Conservation (phyloP, 176 grass and related monocot genomes). For the Oryza glaberrima region DNA sequence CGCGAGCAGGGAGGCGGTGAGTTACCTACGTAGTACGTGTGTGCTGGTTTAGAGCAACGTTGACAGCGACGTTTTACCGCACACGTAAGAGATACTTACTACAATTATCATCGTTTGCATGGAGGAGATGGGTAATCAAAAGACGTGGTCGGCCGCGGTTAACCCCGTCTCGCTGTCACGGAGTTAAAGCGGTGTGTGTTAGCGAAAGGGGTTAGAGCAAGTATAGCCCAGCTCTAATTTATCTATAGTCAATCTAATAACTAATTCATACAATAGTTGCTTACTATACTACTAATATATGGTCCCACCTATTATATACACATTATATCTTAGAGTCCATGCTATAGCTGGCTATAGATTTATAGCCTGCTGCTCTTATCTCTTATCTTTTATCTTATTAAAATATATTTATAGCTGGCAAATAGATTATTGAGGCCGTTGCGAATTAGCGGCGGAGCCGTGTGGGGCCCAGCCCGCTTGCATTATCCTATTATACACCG, state of each 20-base stretch:
- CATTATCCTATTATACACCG: background rate
- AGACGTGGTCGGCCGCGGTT: constrained; percentile 47
- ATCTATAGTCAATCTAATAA: no score
- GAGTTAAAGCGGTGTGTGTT: constrained; percentile 14
- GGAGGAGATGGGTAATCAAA: constrained; percentile 2
- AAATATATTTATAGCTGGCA: no score
- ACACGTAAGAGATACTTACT: constrained; percentile 4
- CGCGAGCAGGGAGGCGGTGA: background rate
- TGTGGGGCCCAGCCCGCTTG: background rate
- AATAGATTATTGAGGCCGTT: background rate
- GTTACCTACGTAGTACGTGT: background rate
- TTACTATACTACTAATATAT: no score
- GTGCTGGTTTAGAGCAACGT: background rate
- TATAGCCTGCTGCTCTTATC: no score
- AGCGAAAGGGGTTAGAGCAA: no score
- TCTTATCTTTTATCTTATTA: no score
- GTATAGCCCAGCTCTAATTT: no score
- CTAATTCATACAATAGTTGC: no score
- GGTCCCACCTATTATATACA: no score
- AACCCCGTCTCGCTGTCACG: background rate
- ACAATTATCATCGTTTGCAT: background rate
- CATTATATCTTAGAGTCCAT: no score
- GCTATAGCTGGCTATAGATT: no score
- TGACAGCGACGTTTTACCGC: background rate
- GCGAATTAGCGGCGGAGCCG: constrained; percentile 32